Evolutionary conservation across 106 monocot genomes (phyloP), one percentile per base, ranked within the genome.

Genomic region (Xerophyta viscosa): DNA sequence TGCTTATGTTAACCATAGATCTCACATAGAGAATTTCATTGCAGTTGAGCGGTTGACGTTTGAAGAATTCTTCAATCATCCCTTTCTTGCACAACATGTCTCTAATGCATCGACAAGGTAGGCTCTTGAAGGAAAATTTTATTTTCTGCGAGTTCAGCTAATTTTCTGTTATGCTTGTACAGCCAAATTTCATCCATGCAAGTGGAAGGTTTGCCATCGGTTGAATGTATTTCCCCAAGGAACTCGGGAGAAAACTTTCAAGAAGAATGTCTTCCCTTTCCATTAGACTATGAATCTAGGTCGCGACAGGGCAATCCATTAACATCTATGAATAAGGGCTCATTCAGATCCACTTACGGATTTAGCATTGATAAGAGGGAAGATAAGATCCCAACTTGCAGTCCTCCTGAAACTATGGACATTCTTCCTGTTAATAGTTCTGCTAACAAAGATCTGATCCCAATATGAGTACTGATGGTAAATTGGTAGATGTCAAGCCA

Each of bases 11-110:
- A n/a, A n/a, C n/a, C n/a, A n/a, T n/a, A n/a, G n/a, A n/a, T n/a
- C n/a, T n/a, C n/a, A n/a, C n/a, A n/a, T n/a, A n/a, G n/a, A n/a
- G n/a, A n/a, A n/a, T n/a, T n/a, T n/a, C n/a, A n/a, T n/a, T n/a
- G n/a, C 77, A 98, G 96, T 98, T 58, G 85, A 98, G 61, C 68
- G 96, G 0, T 54, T 98, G 28, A 82, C 96, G 20, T 80, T 86
- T 68, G 89, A 98, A 41, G 96, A 98, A 66, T 98, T 98, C 65
- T 82, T 98, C 47, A 77, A 79, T 60, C 89, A 98, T 58, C 85
- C 46, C 50, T 98, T 98, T 77, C 78, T 98, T 56, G 57, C 53
- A 20, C 58, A 74, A 49, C 56, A 46, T 10, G 24, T 37, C 18
- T 31, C 36, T 27, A 57, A 79, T 17, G 71, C 71, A 68, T 68